Base-by-base conservation (phyloP, 2,329 filamentous ascomycete species). In the Colletotrichum nymphaeae region DNA sequence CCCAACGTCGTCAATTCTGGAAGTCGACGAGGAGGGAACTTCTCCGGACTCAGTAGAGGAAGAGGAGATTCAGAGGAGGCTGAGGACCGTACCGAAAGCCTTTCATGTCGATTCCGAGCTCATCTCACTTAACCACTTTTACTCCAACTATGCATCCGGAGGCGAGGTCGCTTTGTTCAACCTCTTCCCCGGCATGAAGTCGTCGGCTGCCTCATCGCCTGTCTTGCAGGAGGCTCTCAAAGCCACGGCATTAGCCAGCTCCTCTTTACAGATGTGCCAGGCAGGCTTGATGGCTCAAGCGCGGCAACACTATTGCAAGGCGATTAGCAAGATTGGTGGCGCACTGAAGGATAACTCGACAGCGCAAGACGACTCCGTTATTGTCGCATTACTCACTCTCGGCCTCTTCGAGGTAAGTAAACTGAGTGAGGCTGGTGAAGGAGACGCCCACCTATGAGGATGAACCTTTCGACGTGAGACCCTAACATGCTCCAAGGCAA, bases 161-260 rank as follows among this genome's bases (percentile, higher is more conserved):
- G 56, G 63, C 3, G 62, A 62, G n/a, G 14, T 73, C 19, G 56
- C 42, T 8, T 58, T 73, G 6, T 65, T 66, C 8, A 28, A 57
- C 9, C 3, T 73, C 7, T 1, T 72, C 19, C 14, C 65, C 0
- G 52, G 42, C 16, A n/a, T 62, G 22, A 63, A 63, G n/a, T 62
- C 49, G 35, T 28, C 49, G 74, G 26, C 16, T 14, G 77, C 80
- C 55, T 78, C 76, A 35, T 74, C 75, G 42, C 69, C 32, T 5
- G 62, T 52, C 32, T 73, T 74, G 5, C 52, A 65, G 12, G 60
- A 69, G 26, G 73, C 57, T 19, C 30, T 74, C 30, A 62, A 66
- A 49, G 73, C 73, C 30, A 73, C 73, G n/a, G 73, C 73, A 37
- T 9, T 74, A 32, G 73, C 69, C 7, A 73, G 62, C 26, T 62